Base-by-base conservation (phyloP, 345 rosid genomes). In the Citrus australasica region DNA sequence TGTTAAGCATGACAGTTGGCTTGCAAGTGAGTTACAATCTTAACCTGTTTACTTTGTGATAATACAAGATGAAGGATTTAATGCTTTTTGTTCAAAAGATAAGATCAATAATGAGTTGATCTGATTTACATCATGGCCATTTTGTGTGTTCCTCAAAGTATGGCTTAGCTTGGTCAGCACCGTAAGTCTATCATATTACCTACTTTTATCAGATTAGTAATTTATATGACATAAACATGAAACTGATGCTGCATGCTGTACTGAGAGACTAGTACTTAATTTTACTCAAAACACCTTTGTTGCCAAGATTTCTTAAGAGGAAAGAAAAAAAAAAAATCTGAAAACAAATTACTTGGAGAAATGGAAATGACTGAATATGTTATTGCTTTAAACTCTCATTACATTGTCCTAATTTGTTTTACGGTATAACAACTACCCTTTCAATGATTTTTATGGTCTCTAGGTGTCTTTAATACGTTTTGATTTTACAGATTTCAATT, bases 1-100 rank as follows among this genome's bases (percentile, higher is more conserved):
- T 95, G 46, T 85, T 95, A 79, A 91, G 98, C 85, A 87, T 95
- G 96, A 87, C 98, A 22, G 95, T 95, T 74, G 99, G 99, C 81
- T 84, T 92, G 73, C 89, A 84, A 83, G 99, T 95, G 82, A 87
- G 92, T 71, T 76, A 38, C 75, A 56, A 67, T 77, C 78, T 61
- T 22, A 35, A 37, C 61, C 11, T 28, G 5, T 37, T 68, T 40
- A 42, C 24, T 10, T 8, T 19, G 27, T 19, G 6, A 51, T 51
- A 48, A 17, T 61, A 40, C 60, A 42, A 32, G 66, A 33, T 73
- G 28, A 73, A 59, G 60, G 60, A 69, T 75, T 38, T n/a, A 37
- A 46, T 32, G 53, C 22, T 17, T 76, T 68, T 67, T 48, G 67
- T 32, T 33, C 68, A 16, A 30, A 64, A 32, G 22, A 16, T 14